Percentiles rank a stretch among this genome's conserved stretches.
Evolutionary conservation across 306 rosid species (phyloP).

Genomic region (Oxytropis ochrocephala): DNA sequence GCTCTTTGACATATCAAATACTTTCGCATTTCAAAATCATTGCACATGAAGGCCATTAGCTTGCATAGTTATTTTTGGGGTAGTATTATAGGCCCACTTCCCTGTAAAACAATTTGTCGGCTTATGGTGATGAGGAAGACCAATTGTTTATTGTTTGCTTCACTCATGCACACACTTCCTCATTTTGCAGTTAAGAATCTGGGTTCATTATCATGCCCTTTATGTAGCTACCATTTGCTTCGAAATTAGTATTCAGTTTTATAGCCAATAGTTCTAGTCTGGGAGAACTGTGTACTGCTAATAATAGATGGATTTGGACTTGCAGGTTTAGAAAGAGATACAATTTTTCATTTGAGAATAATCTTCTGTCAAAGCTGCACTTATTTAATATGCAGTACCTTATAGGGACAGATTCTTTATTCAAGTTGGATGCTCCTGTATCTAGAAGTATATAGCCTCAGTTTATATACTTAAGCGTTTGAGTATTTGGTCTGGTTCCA

Average conservation of each 20-base stretch:
- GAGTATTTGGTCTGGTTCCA: too few species aligned
- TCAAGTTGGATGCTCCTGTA: too few species aligned
- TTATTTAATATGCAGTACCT: too few species aligned
- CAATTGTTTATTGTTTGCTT: neutral
- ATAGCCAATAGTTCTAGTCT: neutral
- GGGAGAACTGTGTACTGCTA: neutral
- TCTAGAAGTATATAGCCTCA: too few species aligned
- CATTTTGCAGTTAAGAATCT: neutral
- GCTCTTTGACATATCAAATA: neutral
- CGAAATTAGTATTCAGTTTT: neutral
- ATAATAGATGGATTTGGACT: slow-evolving; percentile 11
- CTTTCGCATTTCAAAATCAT: neutral
- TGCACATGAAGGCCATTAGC: neutral
- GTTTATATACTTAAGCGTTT: too few species aligned
- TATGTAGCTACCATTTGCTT: neutral
- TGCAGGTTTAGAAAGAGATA: slow-evolving; percentile 76
- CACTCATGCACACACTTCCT: neutral
- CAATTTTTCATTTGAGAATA: slow-evolving; percentile 46
- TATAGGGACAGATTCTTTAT: too few species aligned
- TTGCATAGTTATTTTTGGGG: neutral
- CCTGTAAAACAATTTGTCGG: neutral
- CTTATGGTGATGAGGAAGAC: neutral
- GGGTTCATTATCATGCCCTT: neutral
- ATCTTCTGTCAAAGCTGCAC: too few species aligned
- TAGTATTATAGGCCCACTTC: neutral